Conservation (phyloP, 2,329 filamentous ascomycete species). For the Hortaea werneckii region DNA sequence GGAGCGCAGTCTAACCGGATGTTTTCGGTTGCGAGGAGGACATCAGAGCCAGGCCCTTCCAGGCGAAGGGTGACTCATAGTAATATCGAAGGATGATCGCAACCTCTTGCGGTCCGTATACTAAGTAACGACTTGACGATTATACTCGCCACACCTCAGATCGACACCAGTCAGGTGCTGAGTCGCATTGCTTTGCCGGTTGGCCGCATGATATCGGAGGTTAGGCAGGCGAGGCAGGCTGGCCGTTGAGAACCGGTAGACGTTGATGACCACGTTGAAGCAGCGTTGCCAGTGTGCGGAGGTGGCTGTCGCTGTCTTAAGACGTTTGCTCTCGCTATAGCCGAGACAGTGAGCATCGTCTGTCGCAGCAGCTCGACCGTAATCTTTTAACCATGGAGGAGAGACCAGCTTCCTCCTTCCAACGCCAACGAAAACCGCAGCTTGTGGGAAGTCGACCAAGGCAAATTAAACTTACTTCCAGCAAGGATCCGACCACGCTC, state of each 20-base stretch:
- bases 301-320: conserved; percentile 57
- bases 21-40: background rate
- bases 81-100: background rate
- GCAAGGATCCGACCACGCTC: too few relatives aligned
- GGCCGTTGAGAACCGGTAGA: conserved; percentile 65
- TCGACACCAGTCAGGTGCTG: conserved; percentile 63
- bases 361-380: background rate
- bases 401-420: too few relatives aligned
- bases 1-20: background rate
- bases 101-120: conserved; percentile 53
- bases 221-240: conserved; percentile 61
- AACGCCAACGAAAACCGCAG: too few relatives aligned
- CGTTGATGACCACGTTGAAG: conserved; percentile 48
- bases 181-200: too few relatives aligned
- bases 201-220: too few relatives aligned
- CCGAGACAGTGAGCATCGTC: conserved; percentile 32
- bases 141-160: conserved; percentile 56
- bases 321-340: conserved; percentile 64
- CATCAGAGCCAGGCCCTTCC: background rate
- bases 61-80: background rate
- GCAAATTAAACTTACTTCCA: too few relatives aligned
- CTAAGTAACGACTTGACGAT: conserved; percentile 58
- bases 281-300: conserved; percentile 80
- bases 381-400: too few relatives aligned
- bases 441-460: too few relatives aligned